Conservation (phyloP, 306 rosid species). For the Medicago arabica region DNA sequence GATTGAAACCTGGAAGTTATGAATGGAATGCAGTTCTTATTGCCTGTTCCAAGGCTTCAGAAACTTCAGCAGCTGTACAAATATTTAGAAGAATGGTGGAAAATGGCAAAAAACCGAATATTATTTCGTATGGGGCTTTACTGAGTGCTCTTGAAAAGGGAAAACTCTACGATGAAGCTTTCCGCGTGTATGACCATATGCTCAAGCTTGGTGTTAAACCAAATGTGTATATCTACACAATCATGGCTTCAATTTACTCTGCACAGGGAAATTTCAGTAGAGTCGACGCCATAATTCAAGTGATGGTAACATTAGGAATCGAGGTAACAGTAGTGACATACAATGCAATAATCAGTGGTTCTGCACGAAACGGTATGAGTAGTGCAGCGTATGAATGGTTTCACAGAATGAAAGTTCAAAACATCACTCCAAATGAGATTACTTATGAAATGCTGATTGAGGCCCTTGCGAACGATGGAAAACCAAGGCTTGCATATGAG, state of each 20-base stretch:
- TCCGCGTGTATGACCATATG: constrained; percentile 90
- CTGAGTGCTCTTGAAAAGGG: constrained; percentile 96
- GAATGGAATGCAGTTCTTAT: constrained; percentile 95
- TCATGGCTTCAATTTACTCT: constrained; percentile 85
- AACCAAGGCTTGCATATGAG: constrained; percentile 88
- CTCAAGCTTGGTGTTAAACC: constrained; percentile 79
- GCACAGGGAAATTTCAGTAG: constrained; percentile 77
- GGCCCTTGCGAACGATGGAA: constrained; percentile 86
- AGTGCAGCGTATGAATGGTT: constrained; percentile 92
- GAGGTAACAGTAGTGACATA: constrained; percentile 86
- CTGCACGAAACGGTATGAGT: constrained; percentile 68
- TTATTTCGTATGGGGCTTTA: constrained; percentile 89
- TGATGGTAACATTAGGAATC: constrained; percentile 67
- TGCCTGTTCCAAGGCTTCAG: constrained; percentile 93
- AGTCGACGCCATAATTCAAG: constrained; percentile 76
- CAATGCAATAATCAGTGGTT: constrained; percentile 84
- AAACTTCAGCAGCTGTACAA: constrained; percentile 81
- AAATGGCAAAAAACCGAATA: constrained; percentile 86
- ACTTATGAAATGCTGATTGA: constrained; percentile 85
- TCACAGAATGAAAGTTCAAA: constrained; percentile 78
- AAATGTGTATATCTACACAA: constrained; percentile 81
- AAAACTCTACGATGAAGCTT: constrained; percentile 84
- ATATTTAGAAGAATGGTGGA: constrained; percentile 92
- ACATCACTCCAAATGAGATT: constrained; percentile 70
- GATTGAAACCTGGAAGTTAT: constrained; percentile 82